Base-by-base conservation (phyloP, 805 yeast genomes). In the Lipomyces japonicus region DNA sequence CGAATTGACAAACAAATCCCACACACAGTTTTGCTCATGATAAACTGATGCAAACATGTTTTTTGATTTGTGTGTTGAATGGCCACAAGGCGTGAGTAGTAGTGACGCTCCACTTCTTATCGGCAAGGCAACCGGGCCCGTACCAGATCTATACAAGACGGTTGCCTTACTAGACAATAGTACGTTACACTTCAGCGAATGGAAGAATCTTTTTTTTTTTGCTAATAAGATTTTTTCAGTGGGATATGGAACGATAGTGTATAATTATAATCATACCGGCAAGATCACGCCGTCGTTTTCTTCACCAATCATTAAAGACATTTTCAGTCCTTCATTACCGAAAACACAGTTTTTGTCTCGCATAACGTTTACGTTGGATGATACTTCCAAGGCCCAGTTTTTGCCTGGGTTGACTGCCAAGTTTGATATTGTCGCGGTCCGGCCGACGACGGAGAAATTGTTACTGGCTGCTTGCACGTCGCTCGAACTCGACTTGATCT, bases 351-450 rank as follows among this genome's bases (percentile, higher is more conserved):
- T 53, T 24, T 50, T 50, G 59, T 76, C 89, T 1, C 71, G 98
- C 50, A 73, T 86, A 23, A 93, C 97, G 0, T 62, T 93, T 5
- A 71, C 80, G 10, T 76, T 90, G 7, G 85, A 80, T 53, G 96
- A 89, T 54, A 82, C 91, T 0, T 73, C 87, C 5, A 85, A 85
- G 57, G 80, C 85, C 38, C 91, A 83, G 60, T 79, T 78, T 23
- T 67, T 82, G 28, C 69, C 78, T 57, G 42, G 53, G 16, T 51
- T 65, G n/a, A 54, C 62, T 65, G 66, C 65, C 69, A 68, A 69
- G 66, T 93, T 84, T 64, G 97, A 93, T 65, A 67, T 93, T 2
- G 73, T 93, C 5, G 86, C 96, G 0, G 82, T 91, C 1, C 77
- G 81, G 57, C 98, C 98, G 0, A 61, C 72, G 21, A 78, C 83